Conservation (phyloP, 495 filamentous ascomycete species). For the Chaetomium fimeti region DNA sequence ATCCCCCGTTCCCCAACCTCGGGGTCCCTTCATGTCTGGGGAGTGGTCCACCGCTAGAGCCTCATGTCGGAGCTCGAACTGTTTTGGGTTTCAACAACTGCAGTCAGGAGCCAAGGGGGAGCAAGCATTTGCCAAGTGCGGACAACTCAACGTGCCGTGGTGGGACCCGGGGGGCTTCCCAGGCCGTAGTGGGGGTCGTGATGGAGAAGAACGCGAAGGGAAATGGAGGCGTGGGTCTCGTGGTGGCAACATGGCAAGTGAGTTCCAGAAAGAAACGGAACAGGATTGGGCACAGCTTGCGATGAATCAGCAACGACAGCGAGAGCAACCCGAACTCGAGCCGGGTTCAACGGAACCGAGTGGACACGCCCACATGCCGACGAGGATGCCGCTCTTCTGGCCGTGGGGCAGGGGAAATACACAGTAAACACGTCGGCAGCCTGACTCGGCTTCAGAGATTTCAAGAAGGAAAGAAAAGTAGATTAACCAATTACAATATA, state of each 20-base stretch:
- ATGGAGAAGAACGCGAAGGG: not conserved
- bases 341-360: too few relatives aligned
- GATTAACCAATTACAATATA: not conserved
- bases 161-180: constrained; percentile 1
- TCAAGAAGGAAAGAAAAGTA: not conserved
- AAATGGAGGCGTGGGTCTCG: not conserved
- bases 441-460: not conserved
- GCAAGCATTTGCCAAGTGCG: constrained; percentile 13
- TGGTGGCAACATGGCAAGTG: not conserved
- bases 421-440: not conserved
- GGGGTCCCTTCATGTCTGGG: not conserved
- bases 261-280: too few relatives aligned
- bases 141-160: constrained; percentile 2
- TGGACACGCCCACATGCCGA: too few relatives aligned
- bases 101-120: not conserved
- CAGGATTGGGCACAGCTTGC: too few relatives aligned
- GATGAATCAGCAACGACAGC: too few relatives aligned
- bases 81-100: not conserved
- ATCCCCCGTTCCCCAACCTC: not conserved
- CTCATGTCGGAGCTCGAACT: not conserved
- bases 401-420: not conserved
- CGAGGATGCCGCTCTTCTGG: too few relatives aligned
- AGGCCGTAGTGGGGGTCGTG: not conserved
- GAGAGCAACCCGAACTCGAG: too few relatives aligned
- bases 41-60: not conserved